Conservation (phyloP, 2,329 filamentous ascomycete genomes). For the Diaporthe helianthi region DNA sequence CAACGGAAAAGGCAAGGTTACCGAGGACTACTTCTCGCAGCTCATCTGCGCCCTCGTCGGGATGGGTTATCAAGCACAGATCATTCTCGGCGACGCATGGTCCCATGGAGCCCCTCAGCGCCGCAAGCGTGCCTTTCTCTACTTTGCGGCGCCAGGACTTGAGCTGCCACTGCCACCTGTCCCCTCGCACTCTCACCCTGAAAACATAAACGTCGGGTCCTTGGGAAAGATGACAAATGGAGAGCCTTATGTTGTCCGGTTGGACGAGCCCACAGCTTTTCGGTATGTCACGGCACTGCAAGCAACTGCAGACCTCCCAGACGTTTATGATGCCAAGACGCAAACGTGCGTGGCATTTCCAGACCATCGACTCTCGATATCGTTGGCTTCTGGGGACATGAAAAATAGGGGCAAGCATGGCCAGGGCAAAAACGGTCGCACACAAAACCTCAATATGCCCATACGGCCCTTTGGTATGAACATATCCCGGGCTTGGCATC, state of each 20-base stretch:
- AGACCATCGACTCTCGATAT: constrained; percentile 66
- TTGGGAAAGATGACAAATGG: constrained; percentile 69
- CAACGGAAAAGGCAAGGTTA: constrained; percentile 43
- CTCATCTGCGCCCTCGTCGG: constrained; percentile 76
- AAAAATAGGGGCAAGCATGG: background rate
- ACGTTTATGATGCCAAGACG: constrained; percentile 65
- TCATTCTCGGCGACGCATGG: constrained; percentile 74
- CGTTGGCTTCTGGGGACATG: constrained; percentile 44
- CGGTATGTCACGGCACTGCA: constrained; percentile 58
- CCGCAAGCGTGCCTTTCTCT: constrained; percentile 73
- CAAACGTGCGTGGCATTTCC: constrained; percentile 70
- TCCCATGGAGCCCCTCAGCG: constrained; percentile 70
- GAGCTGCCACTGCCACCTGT: constrained; percentile 61
- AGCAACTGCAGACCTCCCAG: constrained; percentile 66
- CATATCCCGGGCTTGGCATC: constrained; percentile 53
- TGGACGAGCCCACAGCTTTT: constrained; percentile 64
- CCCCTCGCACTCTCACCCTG: constrained; percentile 69
- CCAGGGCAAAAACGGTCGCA: constrained; percentile 41
- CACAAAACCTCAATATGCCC: constrained; percentile 65
- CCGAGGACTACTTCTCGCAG: constrained; percentile 74
- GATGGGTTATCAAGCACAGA: constrained; percentile 77
- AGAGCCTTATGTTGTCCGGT: constrained; percentile 62
- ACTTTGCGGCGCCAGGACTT: constrained; percentile 72
- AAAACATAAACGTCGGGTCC: constrained; percentile 39
- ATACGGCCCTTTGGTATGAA: constrained; percentile 61